These are phyloP conservation scores for Epichloe typhina DNA, from an alignment of 2,329 filamentous ascomycete genomes.

Conservation along the genomic window DNA sequence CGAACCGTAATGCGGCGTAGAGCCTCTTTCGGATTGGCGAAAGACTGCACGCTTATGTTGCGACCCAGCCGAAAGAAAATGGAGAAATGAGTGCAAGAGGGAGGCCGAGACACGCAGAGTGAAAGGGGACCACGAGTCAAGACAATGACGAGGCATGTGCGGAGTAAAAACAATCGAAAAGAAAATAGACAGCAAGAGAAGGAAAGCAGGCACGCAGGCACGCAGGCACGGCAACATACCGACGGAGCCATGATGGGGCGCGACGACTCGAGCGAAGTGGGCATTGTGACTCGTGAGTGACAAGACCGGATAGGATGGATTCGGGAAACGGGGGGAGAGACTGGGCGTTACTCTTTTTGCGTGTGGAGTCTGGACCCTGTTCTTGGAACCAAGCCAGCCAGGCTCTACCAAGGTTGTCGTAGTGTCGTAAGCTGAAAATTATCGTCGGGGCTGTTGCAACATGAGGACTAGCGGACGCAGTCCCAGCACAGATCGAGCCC, in stretches of 20 bases:
- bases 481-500: too few relatives aligned
- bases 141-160: neutral
- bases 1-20: slow-evolving; percentile 1
- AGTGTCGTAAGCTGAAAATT: neutral
- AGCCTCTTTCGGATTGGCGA: neutral
- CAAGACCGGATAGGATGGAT: neutral
- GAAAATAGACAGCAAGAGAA: slow-evolving; percentile 4
- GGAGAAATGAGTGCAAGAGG: slow-evolving; percentile 2
- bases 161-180: neutral
- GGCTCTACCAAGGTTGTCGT: neutral
- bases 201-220: neutral
- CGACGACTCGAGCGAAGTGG: slow-evolving; percentile 44
- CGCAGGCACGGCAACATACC: slow-evolving; percentile 30
- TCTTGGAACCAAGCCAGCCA: neutral
- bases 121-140: slow-evolving; percentile 4
- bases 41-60: neutral
- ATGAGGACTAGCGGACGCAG: too few relatives aligned
- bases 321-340: neutral
- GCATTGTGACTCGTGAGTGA: slow-evolving; percentile 26
- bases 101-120: slow-evolving; percentile 4
- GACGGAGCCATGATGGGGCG: slow-evolving; percentile 51
- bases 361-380: neutral
- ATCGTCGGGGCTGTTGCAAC: neutral
- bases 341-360: neutral
- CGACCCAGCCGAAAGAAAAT: neutral